Percentiles rank a stretch among this genome's conserved stretches.
phyloP scores from a whole-genome alignment of 2,329 filamentous ascomycete genomes.

The Ascochyta koolunga region DNA sequence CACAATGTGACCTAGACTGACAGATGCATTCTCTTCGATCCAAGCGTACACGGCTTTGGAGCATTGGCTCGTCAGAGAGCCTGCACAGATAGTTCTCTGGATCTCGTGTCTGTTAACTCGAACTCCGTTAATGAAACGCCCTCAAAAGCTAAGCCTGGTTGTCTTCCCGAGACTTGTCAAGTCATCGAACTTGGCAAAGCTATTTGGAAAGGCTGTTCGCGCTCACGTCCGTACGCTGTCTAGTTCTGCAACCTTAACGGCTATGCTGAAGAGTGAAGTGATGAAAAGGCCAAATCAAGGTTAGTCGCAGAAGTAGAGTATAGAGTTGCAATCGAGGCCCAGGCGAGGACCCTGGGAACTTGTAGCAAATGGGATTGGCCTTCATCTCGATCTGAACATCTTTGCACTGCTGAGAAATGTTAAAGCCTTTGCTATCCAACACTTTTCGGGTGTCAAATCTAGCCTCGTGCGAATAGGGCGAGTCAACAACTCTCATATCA shows the following conservation, averaged over 20 bases:
- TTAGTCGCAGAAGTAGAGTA: too few species aligned
- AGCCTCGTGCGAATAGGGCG: too few species aligned
- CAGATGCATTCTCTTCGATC: background rate
- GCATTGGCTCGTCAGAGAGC: background rate
- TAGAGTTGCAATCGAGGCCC: too few species aligned
- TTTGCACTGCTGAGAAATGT: too few species aligned
- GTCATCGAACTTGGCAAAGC: background rate
- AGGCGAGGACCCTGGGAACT: too few species aligned
- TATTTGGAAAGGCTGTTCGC: background rate
- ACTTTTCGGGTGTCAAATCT: too few species aligned
- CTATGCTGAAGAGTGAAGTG: background rate
- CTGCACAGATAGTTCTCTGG: background rate
- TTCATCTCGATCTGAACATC: too few species aligned
- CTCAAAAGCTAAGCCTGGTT: background rate
- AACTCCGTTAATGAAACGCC: background rate
- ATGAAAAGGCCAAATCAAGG: too few species aligned
- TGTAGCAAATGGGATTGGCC: too few species aligned
- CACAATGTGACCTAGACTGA: background rate
- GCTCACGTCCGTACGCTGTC: background rate
- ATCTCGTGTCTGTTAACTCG: background rate
- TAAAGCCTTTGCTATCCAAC: too few species aligned
- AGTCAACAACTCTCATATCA: background rate
- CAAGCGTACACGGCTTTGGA: background rate
- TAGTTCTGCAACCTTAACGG: background rate
- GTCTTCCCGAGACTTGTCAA: background rate